Evolutionary conservation across 768 basidiomycete species (phyloP), one percentile per base, ranked within the genome.

Genomic region (Chalciporus pseudorubinellus): DNA sequence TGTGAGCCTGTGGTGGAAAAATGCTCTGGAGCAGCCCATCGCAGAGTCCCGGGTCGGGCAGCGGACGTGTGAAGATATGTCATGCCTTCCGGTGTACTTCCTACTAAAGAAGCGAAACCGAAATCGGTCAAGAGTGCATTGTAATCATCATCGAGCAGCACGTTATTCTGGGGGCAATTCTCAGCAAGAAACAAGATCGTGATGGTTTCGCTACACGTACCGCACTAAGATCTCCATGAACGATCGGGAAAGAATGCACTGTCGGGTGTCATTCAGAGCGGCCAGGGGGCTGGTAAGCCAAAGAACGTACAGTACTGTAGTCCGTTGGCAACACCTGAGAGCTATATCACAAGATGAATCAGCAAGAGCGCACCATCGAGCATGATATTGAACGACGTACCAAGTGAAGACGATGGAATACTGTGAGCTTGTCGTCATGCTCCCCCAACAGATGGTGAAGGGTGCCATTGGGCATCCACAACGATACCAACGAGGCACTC

Each of bases 391-490:
- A 22, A 33, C 16, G 34, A 10, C 48, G 26, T 24, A 59, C 57
- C 18, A 53, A 19, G 4, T 41, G 41, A 47, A 58, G 56, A 10
- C 41, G 41, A 39, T 34, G 22, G 40, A 28, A 1, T 18, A 50
- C 41, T 9, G 44, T 42, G 18, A 57, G 53, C 13, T 16, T 6
- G 9, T 41, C 33, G 8, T 55, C 39, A 22, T 42, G 8, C 34
- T 19, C 47, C 3, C 13, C 24, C n/a, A 56, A 44, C 31, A 57
- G 48, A 42, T 16, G 42, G 13, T 51, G 49, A 31, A 57, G 20
- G 29, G 50, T 57, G 20, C 51, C 56, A 33, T 58, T 40, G 13
- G 44, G 21, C 56, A 50, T 53, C 45, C 56, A 59, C n/a, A 18
- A 33, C 10, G 56, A 58, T 6, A 58, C 57, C 13, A 58, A 12